Percentiles rank a stretch among this genome's conserved stretches.
Evolutionary conservation across 768 basidiomycete species (phyloP).

Genomic region (Strobilomyces echinocephalus): DNA sequence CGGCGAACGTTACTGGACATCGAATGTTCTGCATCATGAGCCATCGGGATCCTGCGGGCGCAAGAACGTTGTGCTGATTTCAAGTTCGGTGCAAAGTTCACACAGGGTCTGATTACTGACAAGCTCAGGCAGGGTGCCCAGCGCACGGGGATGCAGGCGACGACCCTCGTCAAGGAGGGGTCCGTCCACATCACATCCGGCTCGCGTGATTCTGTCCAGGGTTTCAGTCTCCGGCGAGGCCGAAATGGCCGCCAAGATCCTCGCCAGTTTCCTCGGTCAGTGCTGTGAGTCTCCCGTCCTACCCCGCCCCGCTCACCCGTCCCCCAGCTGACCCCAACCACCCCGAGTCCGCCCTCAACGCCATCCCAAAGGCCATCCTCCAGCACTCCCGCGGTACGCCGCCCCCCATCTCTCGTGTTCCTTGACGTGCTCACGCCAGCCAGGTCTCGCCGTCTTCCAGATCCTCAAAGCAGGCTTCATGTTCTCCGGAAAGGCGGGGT

Average conservation of each 20-base stretch:
- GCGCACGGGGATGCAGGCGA: conserved; percentile 78
- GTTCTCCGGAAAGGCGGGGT: conserved; percentile 92
- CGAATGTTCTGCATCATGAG: too few relatives aligned
- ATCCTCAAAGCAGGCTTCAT: conserved; percentile 92
- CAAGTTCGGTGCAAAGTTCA: too few relatives aligned
- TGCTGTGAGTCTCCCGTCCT: neutral
- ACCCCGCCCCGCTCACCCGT: neutral
- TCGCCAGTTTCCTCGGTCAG: conserved; percentile 86
- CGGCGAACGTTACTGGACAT: too few relatives aligned
- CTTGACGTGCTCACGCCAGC: neutral
- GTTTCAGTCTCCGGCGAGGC: conserved; percentile 86
- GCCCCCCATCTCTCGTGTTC: neutral
- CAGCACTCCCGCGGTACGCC: conserved; percentile 77
- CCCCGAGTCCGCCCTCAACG: conserved; percentile 87
- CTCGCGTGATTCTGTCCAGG: conserved; percentile 73
- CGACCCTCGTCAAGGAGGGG: conserved; percentile 66
- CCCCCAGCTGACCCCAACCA: conserved; percentile 74
- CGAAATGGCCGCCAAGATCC: conserved; percentile 88
- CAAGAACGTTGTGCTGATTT: too few relatives aligned
- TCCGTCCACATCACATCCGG: conserved; percentile 67
- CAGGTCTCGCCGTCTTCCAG: conserved; percentile 92
- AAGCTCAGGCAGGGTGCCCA: conserved; percentile 77
- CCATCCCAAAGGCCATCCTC: conserved; percentile 90
- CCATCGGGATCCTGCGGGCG: too few relatives aligned
- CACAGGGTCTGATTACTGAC: too few relatives aligned